phyloP scores from a whole-genome alignment of 441 rosid genomes.

The Isatis lusitanica region DNA sequence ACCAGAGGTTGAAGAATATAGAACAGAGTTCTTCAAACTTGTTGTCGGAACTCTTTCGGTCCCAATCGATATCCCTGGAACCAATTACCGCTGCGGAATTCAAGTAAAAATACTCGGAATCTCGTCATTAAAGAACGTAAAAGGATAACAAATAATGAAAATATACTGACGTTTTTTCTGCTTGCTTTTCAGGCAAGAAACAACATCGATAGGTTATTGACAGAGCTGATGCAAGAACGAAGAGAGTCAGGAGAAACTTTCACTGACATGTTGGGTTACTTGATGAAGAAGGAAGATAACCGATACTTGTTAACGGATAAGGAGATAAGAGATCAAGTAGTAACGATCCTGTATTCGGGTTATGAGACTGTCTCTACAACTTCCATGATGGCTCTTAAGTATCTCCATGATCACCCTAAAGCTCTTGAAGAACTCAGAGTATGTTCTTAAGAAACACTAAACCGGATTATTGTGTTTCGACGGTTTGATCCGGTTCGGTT shows the following conservation, averaged over 20 bases:
- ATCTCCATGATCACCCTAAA: conserved; percentile 76
- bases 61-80: conserved; percentile 81
- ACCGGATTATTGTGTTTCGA: neutral
- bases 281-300: conserved; percentile 62
- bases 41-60: conserved; percentile 79
- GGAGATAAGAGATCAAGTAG: conserved; percentile 82
- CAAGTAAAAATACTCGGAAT: conserved; percentile 45
- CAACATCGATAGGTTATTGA: conserved; percentile 55
- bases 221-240: conserved; percentile 55
- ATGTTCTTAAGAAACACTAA: conserved; percentile 26
- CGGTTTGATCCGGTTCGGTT: neutral
- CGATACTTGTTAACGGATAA: conserved; percentile 53
- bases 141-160: neutral
- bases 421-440: conserved; percentile 80
- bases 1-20: conserved; percentile 46
- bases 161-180: conserved; percentile 10
- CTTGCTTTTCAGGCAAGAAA: conserved; percentile 65
- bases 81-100: conserved; percentile 65
- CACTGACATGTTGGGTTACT: conserved; percentile 71
- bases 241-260: conserved; percentile 48
- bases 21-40: conserved; percentile 81
- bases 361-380: conserved; percentile 94
- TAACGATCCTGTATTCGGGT: conserved; percentile 83
- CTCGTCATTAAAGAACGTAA: neutral
- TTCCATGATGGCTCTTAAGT: conserved; percentile 91